Percentiles rank a stretch among this genome's conserved stretches.
Evolutionary conservation across 1,139 yeast species (phyloP).

Genomic region (Yarrowia galli): DNA sequence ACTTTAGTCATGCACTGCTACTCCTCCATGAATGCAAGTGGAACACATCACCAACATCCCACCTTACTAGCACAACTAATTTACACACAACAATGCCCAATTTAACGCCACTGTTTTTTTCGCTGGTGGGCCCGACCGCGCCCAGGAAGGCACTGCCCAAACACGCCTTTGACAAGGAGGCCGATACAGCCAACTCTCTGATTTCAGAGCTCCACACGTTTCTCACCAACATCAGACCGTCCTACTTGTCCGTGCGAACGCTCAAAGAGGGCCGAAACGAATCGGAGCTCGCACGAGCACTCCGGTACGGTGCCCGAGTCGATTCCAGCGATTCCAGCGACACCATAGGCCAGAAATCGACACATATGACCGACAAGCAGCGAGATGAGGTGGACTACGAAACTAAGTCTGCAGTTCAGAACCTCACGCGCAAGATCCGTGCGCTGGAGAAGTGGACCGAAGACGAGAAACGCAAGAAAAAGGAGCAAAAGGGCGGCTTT

Average conservation of each 20-base stretch:
- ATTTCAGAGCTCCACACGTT: constrained; percentile 44
- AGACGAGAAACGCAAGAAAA: constrained; percentile 34
- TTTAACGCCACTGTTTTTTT: constrained; percentile 35
- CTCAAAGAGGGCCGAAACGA: constrained; percentile 41
- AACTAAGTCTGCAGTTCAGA: constrained; percentile 51
- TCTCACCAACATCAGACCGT: constrained; percentile 47
- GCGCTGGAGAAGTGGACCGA: constrained; percentile 48
- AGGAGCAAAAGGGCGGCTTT: constrained; percentile 37
- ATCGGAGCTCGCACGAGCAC: constrained; percentile 8
- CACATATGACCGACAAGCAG: constrained; percentile 50
- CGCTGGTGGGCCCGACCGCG: constrained; percentile 35
- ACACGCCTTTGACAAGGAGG: constrained; percentile 21
- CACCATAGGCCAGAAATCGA: constrained; percentile 39
- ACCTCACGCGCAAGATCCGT: constrained; percentile 50
- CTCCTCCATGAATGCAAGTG: background rate
- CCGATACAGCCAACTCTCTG: constrained; percentile 33
- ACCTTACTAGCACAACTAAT: too few relatives aligned
- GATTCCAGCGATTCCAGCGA: constrained; percentile 41
- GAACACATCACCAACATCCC: background rate
- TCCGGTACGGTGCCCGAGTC: constrained; percentile 19
- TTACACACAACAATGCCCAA: constrained; percentile 18
- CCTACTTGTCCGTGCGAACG: constrained; percentile 47
- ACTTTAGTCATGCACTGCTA: constrained; percentile 8
- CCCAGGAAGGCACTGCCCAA: constrained; percentile 17
- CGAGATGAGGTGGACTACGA: constrained; percentile 55